phyloP scores from a whole-genome alignment of 2,329 filamentous ascomycete species.

The Plenodomus tracheiphilus region DNA sequence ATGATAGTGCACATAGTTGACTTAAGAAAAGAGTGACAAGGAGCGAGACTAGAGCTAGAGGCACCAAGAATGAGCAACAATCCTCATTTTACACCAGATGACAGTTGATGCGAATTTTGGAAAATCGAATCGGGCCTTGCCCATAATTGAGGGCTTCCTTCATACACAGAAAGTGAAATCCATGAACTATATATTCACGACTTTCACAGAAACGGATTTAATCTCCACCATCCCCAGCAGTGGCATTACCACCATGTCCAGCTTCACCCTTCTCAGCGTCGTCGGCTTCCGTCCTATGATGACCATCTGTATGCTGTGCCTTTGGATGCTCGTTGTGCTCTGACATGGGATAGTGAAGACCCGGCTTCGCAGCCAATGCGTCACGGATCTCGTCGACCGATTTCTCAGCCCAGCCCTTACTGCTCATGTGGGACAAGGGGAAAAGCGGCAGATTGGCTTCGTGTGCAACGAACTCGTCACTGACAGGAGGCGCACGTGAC shows the following conservation, averaged over 20 bases:
- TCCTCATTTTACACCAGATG: too few relatives aligned
- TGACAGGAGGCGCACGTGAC: conserved; percentile 55
- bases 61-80: too few relatives aligned
- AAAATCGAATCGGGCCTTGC: too few relatives aligned
- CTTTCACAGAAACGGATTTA: neutral
- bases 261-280: conserved; percentile 17
- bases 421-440: conserved; percentile 51
- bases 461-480: conserved; percentile 54
- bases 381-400: conserved; percentile 46
- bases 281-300: conserved; percentile 9
- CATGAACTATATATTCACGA: too few relatives aligned
- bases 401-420: conserved; percentile 39
- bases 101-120: too few relatives aligned
- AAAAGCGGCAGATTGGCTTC: conserved; percentile 58
- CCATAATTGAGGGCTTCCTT: too few relatives aligned
- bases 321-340: conserved; percentile 14
- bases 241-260: neutral
- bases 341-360: conserved; percentile 13
- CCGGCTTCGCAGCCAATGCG: conserved; percentile 43
- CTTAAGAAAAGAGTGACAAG: too few relatives aligned
- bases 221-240: neutral
- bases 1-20: too few relatives aligned
- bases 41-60: too few relatives aligned
- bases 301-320: conserved; percentile 4
- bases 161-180: too few relatives aligned